Conservation (phyloP, 2,329 filamentous ascomycete genomes). For the Cladosporium oxysporum region DNA sequence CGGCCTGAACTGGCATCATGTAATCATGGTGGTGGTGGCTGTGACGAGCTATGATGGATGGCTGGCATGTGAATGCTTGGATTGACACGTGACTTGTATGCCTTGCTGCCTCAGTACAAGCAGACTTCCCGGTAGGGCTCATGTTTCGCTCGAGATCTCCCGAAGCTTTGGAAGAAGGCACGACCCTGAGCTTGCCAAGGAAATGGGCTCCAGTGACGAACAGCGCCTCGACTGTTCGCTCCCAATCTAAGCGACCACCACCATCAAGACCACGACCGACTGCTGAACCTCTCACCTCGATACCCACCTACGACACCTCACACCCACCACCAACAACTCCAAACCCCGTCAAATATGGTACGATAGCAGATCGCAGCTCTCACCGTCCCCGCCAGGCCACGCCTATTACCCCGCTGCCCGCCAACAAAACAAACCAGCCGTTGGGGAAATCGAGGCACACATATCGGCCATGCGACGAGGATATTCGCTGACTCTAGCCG, state of each 20-base stretch:
- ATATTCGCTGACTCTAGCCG: constrained; percentile 23
- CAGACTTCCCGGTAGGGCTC: not conserved
- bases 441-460: constrained; percentile 7
- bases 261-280: not conserved
- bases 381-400: constrained; percentile 2
- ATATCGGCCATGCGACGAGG: not conserved
- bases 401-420: constrained; percentile 27
- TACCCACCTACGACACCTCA: constrained; percentile 5
- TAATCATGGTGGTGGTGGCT: not conserved
- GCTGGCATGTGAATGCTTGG: constrained; percentile 2
- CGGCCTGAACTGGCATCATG: constrained; percentile 20
- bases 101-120: not conserved
- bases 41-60: not conserved
- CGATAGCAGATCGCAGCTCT: constrained; percentile 9
- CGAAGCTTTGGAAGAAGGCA: not conserved
- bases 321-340: constrained; percentile 1
- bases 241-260: constrained; percentile 4
- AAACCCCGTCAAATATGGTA: constrained; percentile 31
- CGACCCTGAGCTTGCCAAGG: not conserved
- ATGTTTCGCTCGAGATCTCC: not conserved
- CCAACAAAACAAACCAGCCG: constrained; percentile 19
- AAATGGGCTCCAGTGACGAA: not conserved
- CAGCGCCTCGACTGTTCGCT: constrained; percentile 15
- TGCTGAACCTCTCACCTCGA: not conserved
- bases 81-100: not conserved